Conservation (phyloP, 2,329 filamentous ascomycete genomes). For the Aspergillus udagawae region DNA sequence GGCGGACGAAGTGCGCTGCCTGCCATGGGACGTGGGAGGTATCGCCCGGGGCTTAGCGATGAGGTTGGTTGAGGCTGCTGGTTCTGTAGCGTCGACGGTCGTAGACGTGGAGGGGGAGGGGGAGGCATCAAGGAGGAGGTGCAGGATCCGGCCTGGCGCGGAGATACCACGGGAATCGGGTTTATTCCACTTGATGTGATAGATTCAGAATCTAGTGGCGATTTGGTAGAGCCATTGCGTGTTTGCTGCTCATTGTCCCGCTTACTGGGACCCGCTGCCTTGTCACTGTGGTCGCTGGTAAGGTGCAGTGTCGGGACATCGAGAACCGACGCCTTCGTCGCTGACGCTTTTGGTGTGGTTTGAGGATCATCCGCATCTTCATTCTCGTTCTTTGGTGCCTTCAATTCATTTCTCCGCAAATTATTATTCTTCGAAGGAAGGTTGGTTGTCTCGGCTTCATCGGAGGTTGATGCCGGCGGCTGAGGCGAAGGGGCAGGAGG, state of each 20-base stretch:
- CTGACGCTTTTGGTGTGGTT: slow-evolving; percentile 35
- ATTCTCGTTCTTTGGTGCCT: slow-evolving; percentile 7
- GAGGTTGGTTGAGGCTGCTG: slow-evolving; percentile 13
- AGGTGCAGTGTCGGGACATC: slow-evolving; percentile 33
- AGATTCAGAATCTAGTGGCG: slow-evolving; percentile 1
- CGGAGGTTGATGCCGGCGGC: slow-evolving; percentile 17
- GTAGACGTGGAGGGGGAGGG: slow-evolving; percentile 28
- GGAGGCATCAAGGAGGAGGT: slow-evolving; percentile 32
- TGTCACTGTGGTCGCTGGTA: slow-evolving; percentile 16
- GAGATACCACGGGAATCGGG: slow-evolving; percentile 10
- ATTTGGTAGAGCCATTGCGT: slow-evolving; percentile 9
- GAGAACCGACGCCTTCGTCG: slow-evolving; percentile 19
- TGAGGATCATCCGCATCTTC: slow-evolving; percentile 22
- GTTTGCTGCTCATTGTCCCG: slow-evolving; percentile 2
- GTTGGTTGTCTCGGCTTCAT: slow-evolving; percentile 6
- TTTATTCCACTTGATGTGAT: slow-evolving; percentile 5
- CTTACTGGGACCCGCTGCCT: slow-evolving; percentile 5
- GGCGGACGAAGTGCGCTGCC: slow-evolving; percentile 35
- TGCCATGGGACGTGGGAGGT: slow-evolving; percentile 28
- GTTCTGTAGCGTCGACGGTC: slow-evolving; percentile 19
- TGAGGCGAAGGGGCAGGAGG: slow-evolving; percentile 5
- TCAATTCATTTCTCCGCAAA: slow-evolving; percentile 4
- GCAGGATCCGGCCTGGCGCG: slow-evolving; percentile 6
- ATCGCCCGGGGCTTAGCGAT: slow-evolving; percentile 9
- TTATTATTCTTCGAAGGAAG: slow-evolving; percentile 10